These are phyloP conservation scores for Ustilaginoidea virens DNA, from an alignment of 2,329 filamentous ascomycete species.

Conservation along the genomic window DNA sequence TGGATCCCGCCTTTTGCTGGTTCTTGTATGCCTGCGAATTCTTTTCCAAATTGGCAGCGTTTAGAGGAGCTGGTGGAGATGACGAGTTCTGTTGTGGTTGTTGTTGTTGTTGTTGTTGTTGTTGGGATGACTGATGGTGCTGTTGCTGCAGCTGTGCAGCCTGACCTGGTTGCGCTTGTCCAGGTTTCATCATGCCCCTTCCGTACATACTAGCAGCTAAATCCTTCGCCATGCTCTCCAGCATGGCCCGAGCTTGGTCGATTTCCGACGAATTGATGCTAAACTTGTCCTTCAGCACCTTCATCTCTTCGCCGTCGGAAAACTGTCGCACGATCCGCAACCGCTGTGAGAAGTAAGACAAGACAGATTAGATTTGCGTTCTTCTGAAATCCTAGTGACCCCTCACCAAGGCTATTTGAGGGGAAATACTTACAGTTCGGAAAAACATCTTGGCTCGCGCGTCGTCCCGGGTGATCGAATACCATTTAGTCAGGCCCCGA, in stretches of 20 bases:
- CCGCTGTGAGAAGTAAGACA: constrained; percentile 30
- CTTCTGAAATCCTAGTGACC: too few relatives aligned
- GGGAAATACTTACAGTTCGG: constrained; percentile 27
- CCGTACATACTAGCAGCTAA: constrained; percentile 16
- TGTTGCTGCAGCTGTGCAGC: constrained; percentile 12
- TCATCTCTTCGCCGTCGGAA: constrained; percentile 30
- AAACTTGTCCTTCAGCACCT: constrained; percentile 29
- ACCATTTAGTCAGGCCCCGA: constrained; percentile 31
- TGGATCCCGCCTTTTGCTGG: constrained; percentile 21
- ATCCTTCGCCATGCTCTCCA: constrained; percentile 38
- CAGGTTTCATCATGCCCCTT: constrained; percentile 12
- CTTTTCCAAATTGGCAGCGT: constrained; percentile 34
- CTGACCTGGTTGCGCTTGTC: constrained; percentile 10
- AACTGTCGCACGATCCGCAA: constrained; percentile 38
- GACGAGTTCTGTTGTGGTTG: constrained; percentile 11
- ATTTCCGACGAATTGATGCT: constrained; percentile 36
- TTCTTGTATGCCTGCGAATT: constrained; percentile 31
- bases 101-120: constrained; percentile 12
- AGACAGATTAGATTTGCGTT: too few relatives aligned
- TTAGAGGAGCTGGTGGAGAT: constrained; percentile 19
- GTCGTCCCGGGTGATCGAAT: constrained; percentile 31
- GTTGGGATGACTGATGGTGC: constrained; percentile 19
- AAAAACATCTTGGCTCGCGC: constrained; percentile 35
- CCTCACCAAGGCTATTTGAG: too few relatives aligned
- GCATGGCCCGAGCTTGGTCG: constrained; percentile 29